A percentile compares a stretch with the other conserved stretches of the same genome.
These are phyloP conservation scores for Curvularia verruculosa DNA, from an alignment of 2,329 filamentous ascomycete genomes.

Conservation along the genomic window DNA sequence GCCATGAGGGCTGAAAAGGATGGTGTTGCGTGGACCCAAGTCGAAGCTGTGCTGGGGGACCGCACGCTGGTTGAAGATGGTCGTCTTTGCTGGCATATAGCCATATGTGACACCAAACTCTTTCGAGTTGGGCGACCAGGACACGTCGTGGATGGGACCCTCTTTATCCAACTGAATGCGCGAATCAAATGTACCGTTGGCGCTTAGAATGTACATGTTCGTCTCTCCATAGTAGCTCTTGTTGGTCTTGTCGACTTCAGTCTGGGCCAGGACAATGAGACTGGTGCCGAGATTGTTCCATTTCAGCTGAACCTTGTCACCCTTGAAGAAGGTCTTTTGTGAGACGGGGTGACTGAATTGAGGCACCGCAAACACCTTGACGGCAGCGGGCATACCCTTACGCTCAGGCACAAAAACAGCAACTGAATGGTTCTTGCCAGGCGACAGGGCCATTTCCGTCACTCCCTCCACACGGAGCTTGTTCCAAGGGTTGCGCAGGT, in stretches of 20 bases:
- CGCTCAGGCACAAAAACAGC: conserved; percentile 95
- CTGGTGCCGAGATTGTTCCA: conserved; percentile 95
- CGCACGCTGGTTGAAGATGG: conserved; percentile 92
- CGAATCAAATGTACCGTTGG: conserved; percentile 90
- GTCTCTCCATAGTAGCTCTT: conserved; percentile 99
- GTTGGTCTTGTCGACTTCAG: conserved; percentile 95
- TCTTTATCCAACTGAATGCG: conserved; percentile 93
- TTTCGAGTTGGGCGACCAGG: conserved; percentile 97
- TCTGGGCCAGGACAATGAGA: conserved; percentile 93
- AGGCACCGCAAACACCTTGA: conserved; percentile 94
- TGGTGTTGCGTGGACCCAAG: conserved; percentile 88
- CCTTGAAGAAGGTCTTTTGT: conserved; percentile 99
- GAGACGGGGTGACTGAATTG: conserved; percentile 83
- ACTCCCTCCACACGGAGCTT: conserved; percentile 93
- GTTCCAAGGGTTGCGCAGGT: conserved; percentile 89
- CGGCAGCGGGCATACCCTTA: conserved; percentile 92
- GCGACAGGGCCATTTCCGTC: conserved; percentile 84
- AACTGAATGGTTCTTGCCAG: conserved; percentile 87
- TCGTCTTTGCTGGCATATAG: conserved; percentile 99
- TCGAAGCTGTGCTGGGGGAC: conserved; percentile 84
- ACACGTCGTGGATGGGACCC: conserved; percentile 95
- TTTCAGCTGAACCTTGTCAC: conserved; percentile 97
- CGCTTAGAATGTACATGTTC: conserved; percentile 91
- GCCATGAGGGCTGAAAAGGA: conserved; percentile 90
- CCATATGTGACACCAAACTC: conserved; percentile 98